These are phyloP conservation scores for Cytospora paraplurivora DNA, from an alignment of 2,329 filamentous ascomycete genomes.

Conservation along the genomic window DNA sequence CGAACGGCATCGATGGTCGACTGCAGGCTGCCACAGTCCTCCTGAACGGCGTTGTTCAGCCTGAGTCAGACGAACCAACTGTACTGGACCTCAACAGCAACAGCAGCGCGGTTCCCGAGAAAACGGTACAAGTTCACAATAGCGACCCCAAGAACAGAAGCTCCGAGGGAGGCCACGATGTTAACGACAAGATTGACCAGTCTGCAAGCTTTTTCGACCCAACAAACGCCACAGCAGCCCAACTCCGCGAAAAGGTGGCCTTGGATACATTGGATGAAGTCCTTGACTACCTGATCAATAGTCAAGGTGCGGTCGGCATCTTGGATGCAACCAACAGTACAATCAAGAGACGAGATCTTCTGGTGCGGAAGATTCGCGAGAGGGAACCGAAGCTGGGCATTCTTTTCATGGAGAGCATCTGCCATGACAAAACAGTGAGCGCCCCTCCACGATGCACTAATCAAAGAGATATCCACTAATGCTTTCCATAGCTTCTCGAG, in stretches of 20 bases:
- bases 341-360: slow-evolving; percentile 75
- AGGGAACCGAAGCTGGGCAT: slow-evolving; percentile 88
- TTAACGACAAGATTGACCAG: slow-evolving; percentile 69
- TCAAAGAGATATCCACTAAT: background rate
- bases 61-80: slow-evolving; percentile 44
- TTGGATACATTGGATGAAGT: slow-evolving; percentile 91
- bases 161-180: slow-evolving; percentile 20
- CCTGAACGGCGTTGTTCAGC: slow-evolving; percentile 53
- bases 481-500: slow-evolving; percentile 66
- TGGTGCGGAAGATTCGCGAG: slow-evolving; percentile 80
- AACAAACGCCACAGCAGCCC: slow-evolving; percentile 77
- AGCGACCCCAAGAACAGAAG: slow-evolving; percentile 19
- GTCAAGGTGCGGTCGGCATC: slow-evolving; percentile 88
- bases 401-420: slow-evolving; percentile 93
- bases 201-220: slow-evolving; percentile 94
- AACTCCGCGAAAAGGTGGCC: slow-evolving; percentile 86
- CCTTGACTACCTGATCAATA: slow-evolving; percentile 80
- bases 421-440: slow-evolving; percentile 71
- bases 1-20: slow-evolving; percentile 45
- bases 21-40: slow-evolving; percentile 59
- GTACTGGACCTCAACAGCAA: slow-evolving; percentile 42
- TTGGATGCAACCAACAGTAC: slow-evolving; percentile 98
- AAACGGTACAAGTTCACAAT: slow-evolving; percentile 24
- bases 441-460: background rate
- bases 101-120: slow-evolving; percentile 21